Conservation (phyloP, 805 yeast genomes). For the Ogataea paraovalis region DNA sequence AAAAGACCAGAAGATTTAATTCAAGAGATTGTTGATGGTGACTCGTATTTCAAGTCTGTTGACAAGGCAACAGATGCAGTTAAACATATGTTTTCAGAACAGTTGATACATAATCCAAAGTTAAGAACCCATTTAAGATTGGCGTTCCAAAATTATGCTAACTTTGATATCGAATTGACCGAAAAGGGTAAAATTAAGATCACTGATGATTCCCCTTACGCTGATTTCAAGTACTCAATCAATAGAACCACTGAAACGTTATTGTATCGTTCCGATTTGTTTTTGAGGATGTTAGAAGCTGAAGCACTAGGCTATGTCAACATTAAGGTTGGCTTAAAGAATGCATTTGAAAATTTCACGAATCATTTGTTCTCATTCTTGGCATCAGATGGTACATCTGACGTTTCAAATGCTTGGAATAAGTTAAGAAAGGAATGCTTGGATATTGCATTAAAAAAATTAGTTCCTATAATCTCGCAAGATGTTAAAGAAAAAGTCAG, state of each 20-base stretch:
- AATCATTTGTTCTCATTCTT: conserved; percentile 52
- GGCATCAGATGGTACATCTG: conserved; percentile 76
- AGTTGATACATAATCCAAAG: conserved; percentile 74
- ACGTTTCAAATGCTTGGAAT: conserved; percentile 78
- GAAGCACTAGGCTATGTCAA: conserved; percentile 72
- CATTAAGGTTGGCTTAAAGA: conserved; percentile 56
- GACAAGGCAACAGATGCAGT: conserved; percentile 64
- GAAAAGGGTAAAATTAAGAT: conserved; percentile 80
- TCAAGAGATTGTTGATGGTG: conserved; percentile 31
- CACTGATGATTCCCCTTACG: conserved; percentile 74
- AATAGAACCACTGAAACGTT: conserved; percentile 78
- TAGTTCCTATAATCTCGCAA: conserved; percentile 62
- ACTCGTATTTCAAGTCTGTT: conserved; percentile 50
- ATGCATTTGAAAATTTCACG: conserved; percentile 37
- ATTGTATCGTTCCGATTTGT: conserved; percentile 70
- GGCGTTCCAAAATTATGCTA: conserved; percentile 60
- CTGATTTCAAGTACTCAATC: conserved; percentile 86
- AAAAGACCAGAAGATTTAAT: conserved; percentile 60
- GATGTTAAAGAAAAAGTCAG: conserved; percentile 82
- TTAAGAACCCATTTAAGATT: conserved; percentile 66
- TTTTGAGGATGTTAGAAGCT: conserved; percentile 87
- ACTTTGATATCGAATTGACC: conserved; percentile 70
- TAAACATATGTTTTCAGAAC: conserved; percentile 71
- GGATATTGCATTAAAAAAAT: conserved; percentile 59
- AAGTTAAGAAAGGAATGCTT: conserved; percentile 64